Base-by-base conservation (phyloP, 2,329 filamentous ascomycete genomes). In the Lachnellula subtilissima region DNA sequence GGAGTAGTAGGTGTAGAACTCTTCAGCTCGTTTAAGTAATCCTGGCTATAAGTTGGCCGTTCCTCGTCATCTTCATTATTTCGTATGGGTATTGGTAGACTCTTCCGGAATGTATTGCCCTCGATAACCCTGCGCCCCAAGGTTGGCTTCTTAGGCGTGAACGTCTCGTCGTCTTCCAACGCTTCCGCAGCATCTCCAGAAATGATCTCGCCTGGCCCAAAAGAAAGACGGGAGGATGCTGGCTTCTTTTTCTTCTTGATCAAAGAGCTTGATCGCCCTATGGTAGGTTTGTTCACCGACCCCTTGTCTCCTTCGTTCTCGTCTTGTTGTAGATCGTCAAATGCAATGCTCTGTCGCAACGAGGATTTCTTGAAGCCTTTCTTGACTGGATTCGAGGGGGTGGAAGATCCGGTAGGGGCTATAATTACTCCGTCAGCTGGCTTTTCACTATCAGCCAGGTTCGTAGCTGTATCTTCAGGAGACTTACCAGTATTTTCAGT, bases 1-100 rank as follows among this genome's bases (percentile, higher is more conserved):
- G 91, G 92, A 0, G 89, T 92, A 23, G 86, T 89, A 0, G 91
- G 91, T 0, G 92, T 97, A 12, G 89, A 91, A 57, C 85, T 88
- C 60, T 91, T 89, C 14, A 99, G 78, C 70, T 96, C 90, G 36
- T 89, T 85, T 19, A 99, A 78, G 62, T 93, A 90, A 64, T 95
- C 90, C 67, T 88, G 89, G 75, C 82, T 95, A 70, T 99, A 97
- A 56, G 76, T 87, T 0, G 91, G 91, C 39, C 87, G 78, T 51
- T 86, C 86, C 15, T 87, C 84, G 14, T 89, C 85, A 14, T 84
- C 80, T 5, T 77, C 74, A n/a, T 77, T 54, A 12, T 48, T 50
- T 36, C 65, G 58, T 28, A 60, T 53, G 11, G 66, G 61, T 19
- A 67, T 23, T 6, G 73, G 65, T 5, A 77, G 64, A 22, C 72